phyloP scores from a whole-genome alignment of 192 early-diverging fungal species.

The Backusella luteola region DNA sequence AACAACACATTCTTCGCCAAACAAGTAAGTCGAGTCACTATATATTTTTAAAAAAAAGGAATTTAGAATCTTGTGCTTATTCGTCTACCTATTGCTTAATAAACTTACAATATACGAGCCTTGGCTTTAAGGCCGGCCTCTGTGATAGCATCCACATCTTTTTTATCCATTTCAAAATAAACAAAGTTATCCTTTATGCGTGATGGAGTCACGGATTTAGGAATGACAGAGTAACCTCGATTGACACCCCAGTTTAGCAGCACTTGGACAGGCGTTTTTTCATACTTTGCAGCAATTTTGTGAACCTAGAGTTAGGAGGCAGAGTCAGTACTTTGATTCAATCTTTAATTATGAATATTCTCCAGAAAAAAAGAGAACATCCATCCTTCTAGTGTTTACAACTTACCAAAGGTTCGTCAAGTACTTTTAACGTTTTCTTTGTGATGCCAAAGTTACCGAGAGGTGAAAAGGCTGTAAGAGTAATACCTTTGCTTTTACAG shows the following conservation, averaged over 20 bases:
- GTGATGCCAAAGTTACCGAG: conserved; percentile 46
- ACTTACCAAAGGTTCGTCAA: neutral
- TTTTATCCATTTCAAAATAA: conserved; percentile 35
- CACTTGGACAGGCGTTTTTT: conserved; percentile 51
- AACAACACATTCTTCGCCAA: neutral
- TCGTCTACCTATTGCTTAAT: neutral
- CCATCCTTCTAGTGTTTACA: conserved; percentile 5
- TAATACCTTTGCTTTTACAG: conserved; percentile 57
- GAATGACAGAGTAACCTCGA: conserved; percentile 57
- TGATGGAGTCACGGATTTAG: conserved; percentile 55
- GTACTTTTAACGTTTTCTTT: neutral
- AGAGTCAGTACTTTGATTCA: neutral
- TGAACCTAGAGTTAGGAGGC: conserved; percentile 15
- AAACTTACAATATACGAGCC: neutral
- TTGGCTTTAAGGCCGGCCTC: neutral
- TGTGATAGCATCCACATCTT: conserved; percentile 23
- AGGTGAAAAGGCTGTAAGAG: conserved; percentile 72
- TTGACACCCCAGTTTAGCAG: conserved; percentile 56
- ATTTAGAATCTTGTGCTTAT: neutral
- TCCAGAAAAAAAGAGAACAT: neutral
- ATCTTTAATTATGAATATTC: neutral
- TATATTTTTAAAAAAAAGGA: neutral
- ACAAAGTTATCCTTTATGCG: conserved; percentile 58
- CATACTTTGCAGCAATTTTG: conserved; percentile 43
- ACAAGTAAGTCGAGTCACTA: neutral